Percentiles rank a stretch among this genome's conserved stretches.
phyloP scores from a whole-genome alignment of 441 rosid species.

The Syzygium malaccense region DNA sequence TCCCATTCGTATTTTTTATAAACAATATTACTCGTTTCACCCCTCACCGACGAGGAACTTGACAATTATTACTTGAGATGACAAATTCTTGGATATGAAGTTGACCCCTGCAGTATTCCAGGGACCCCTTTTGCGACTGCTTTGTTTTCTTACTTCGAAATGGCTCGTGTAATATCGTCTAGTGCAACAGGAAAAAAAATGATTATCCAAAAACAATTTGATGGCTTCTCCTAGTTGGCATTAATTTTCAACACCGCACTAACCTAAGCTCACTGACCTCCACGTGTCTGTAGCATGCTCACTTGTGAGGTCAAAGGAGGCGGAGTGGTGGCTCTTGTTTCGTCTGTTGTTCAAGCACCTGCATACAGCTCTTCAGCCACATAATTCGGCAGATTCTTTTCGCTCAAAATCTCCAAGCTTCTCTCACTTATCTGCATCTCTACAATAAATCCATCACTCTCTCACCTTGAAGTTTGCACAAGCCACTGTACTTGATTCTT shows the following conservation, averaged over 20 bases:
- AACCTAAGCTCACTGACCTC: not conserved
- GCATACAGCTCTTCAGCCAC: too few relatives aligned
- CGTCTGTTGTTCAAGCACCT: not conserved
- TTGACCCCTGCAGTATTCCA: not conserved
- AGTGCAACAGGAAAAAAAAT: not conserved
- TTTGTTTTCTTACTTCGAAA: not conserved
- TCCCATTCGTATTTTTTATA: not conserved
- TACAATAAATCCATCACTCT: rapidly evolving
- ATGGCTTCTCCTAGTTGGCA: not conserved
- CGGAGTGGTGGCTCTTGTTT: not conserved
- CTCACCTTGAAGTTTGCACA: not conserved
- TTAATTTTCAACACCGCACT: not conserved
- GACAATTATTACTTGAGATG: not conserved
- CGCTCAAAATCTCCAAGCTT: not conserved
- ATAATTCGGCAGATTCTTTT: not conserved
- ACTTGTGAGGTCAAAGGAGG: not conserved
- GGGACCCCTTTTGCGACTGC: not conserved
- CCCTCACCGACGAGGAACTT: not conserved
- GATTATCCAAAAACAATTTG: not conserved
- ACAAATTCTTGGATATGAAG: not conserved
- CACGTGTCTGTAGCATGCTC: not conserved
- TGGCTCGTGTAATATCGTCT: not conserved
- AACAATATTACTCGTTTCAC: not conserved
- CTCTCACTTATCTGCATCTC: not conserved
- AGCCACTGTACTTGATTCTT: not conserved